phyloP scores from a whole-genome alignment of 202 grass and related monocot species.

The Bolboschoenoplectus hybrid region DNA sequence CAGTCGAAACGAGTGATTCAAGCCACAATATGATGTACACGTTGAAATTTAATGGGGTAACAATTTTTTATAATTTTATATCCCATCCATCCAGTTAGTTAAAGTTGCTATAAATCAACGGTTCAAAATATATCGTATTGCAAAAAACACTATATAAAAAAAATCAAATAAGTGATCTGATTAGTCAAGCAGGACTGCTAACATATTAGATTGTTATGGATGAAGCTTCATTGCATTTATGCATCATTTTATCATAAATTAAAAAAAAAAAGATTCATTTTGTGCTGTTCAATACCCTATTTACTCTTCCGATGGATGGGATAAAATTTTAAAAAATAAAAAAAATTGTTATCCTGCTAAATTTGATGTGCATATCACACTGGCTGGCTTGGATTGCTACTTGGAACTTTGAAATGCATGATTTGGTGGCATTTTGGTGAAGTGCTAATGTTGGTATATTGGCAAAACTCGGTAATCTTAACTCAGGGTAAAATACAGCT shows the following conservation, averaged over 20 bases:
- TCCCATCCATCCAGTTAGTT: background rate
- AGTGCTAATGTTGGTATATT: conserved; percentile 28
- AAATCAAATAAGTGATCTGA: background rate
- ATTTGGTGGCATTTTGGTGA: background rate
- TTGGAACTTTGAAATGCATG: conserved; percentile 15
- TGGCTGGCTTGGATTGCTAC: background rate
- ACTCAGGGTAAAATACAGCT: background rate
- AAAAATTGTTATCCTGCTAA: background rate
- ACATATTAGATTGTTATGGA: background rate
- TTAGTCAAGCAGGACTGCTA: background rate
- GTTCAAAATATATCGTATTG: background rate
- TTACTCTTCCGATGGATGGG: background rate
- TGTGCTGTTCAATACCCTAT: background rate
- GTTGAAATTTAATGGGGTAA: background rate
- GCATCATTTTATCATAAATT: conserved; percentile 1
- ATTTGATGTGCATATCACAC: background rate
- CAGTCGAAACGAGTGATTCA: background rate
- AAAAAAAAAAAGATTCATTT: background rate
- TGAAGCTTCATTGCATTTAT: conserved; percentile 9
- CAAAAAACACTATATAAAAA: background rate
- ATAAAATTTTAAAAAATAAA: background rate
- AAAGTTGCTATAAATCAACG: background rate
- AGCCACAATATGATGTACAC: background rate
- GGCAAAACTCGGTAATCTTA: background rate
- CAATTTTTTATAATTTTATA: background rate